These are phyloP conservation scores for Arachis monticola DNA, from an alignment of 331 rosid species.

Conservation along the genomic window DNA sequence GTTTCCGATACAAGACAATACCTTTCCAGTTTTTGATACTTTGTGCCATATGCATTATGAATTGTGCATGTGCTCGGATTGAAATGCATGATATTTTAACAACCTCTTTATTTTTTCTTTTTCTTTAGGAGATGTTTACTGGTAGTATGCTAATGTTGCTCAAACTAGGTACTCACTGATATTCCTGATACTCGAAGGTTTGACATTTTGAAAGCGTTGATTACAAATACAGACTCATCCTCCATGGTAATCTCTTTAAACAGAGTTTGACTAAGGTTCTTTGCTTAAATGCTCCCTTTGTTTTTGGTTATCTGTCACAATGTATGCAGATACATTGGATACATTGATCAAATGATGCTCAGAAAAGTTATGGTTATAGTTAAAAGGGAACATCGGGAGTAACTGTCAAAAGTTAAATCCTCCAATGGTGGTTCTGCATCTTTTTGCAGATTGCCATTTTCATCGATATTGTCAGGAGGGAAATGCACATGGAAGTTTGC, in stretches of 20 bases:
- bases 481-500: conserved; percentile 61
- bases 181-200: conserved; percentile 71
- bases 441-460: conserved; percentile 74
- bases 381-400: not conserved
- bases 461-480: conserved; percentile 68
- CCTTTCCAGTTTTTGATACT: conserved; percentile 31
- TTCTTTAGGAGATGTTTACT: conserved; percentile 27
- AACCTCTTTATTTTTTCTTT: not conserved
- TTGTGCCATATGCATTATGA: conserved; percentile 8
- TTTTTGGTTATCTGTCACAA: no score
- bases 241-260: conserved; percentile 71
- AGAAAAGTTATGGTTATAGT: no score
- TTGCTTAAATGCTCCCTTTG: not conserved
- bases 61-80: conserved; percentile 5
- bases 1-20: conserved; percentile 32
- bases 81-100: conserved; percentile 25
- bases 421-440: conserved; percentile 37
- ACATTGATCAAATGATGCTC: no score
- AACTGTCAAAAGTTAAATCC: conserved; percentile 22
- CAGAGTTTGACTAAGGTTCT: conserved; percentile 25
- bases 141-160: conserved; percentile 33
- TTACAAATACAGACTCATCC: conserved; percentile 71
- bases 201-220: conserved; percentile 71
- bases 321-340: no score
- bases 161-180: conserved; percentile 71